Evolutionary conservation across 2,329 filamentous ascomycete genomes (phyloP).

Genomic region (Nigrospora sphaerica): DNA sequence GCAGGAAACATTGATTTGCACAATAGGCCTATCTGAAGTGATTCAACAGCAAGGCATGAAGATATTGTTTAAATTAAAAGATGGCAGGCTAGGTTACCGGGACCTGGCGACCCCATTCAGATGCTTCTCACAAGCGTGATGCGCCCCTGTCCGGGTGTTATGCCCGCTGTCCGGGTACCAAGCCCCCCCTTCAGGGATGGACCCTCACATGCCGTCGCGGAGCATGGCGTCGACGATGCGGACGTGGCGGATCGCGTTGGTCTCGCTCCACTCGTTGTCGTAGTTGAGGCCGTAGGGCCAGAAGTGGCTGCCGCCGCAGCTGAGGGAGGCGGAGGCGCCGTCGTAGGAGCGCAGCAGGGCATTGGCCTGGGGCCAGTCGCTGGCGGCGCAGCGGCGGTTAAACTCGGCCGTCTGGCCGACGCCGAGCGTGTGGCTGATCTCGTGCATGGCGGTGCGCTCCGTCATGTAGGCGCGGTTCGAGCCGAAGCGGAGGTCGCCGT

Average conservation of each 20-base stretch:
- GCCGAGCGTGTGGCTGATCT: slow-evolving; percentile 39
- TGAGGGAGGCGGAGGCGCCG: slow-evolving; percentile 23
- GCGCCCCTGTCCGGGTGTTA: too few relatives aligned
- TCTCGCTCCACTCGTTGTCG: slow-evolving; percentile 37
- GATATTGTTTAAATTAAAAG: too few relatives aligned
- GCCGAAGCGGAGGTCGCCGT: slow-evolving; percentile 39
- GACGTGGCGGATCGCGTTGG: slow-evolving; percentile 34
- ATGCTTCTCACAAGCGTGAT: too few relatives aligned
- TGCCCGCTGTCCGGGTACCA: too few relatives aligned
- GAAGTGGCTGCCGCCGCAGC: slow-evolving; percentile 27
- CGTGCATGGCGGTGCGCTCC: slow-evolving; percentile 40
- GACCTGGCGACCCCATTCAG: too few relatives aligned
- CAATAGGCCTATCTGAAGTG: too few relatives aligned
- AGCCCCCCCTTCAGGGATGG: too few relatives aligned
- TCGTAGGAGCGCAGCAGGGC: slow-evolving; percentile 33
- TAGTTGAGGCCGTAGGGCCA: slow-evolving; percentile 33
- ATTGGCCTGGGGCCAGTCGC: slow-evolving; percentile 33
- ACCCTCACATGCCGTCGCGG: slow-evolving; percentile 29
- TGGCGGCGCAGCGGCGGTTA: slow-evolving; percentile 26
- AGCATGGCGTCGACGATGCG: slow-evolving; percentile 37
- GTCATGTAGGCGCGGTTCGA: slow-evolving; percentile 37
- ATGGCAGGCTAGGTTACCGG: too few relatives aligned
- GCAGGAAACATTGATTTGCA: too few relatives aligned
- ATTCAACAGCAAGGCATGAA: too few relatives aligned
- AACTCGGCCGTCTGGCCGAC: slow-evolving; percentile 36